Evolutionary conservation across 345 rosid species (phyloP).

Genomic region (Carallia pectinifolia): DNA sequence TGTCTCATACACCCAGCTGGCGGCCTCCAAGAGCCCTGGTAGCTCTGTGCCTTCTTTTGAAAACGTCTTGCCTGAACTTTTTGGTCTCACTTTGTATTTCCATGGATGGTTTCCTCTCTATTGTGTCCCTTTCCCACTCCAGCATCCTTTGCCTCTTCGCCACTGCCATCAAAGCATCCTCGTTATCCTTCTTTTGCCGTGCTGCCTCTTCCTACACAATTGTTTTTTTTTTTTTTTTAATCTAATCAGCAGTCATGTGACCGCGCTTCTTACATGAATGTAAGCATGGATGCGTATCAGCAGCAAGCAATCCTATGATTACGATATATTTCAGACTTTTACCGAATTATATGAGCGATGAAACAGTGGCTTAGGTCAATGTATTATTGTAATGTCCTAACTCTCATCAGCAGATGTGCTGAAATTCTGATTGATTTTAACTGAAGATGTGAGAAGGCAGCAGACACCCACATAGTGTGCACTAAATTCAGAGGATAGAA

Average conservation of each 20-base stretch:
- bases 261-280: not conserved
- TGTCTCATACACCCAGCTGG: conserved; percentile 22
- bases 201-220: conserved; percentile 49
- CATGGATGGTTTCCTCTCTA: conserved; percentile 52
- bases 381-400: conserved; percentile 5
- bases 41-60: conserved; percentile 66
- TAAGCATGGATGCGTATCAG: not conserved
- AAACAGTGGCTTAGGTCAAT: too few relatives aligned
- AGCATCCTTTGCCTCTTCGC: conserved; percentile 52
- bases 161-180: conserved; percentile 45
- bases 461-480: not conserved
- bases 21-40: conserved; percentile 39
- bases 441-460: not conserved
- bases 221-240: not conserved
- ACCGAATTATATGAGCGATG: too few relatives aligned
- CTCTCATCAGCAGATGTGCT: not conserved
- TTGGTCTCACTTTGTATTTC: conserved; percentile 60
- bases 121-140: conserved; percentile 54
- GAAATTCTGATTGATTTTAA: not conserved
- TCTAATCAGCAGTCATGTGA: too few relatives aligned
- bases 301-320: not conserved
- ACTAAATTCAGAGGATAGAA: not conserved
- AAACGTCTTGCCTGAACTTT: conserved; percentile 64
- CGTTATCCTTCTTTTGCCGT: conserved; percentile 33
- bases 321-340: not conserved